Evolutionary conservation across 2,329 filamentous ascomycete species (phyloP).

Genomic region (Fusarium pseudoanthophilum): DNA sequence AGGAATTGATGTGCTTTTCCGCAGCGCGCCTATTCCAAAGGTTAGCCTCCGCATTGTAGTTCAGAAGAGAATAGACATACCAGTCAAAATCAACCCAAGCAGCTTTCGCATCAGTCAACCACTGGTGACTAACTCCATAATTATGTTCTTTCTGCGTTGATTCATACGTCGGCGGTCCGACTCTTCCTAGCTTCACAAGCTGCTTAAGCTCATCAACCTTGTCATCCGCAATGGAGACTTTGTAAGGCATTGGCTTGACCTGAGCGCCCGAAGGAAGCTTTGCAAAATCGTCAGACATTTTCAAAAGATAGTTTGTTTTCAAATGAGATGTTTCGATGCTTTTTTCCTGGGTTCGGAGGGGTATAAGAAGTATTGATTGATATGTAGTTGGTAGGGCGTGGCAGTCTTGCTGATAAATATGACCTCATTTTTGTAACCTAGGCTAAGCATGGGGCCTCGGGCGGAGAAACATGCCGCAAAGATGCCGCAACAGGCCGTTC

Average conservation of each 20-base stretch:
- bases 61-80: background rate
- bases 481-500: background rate
- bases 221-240: background rate
- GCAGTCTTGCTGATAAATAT: background rate
- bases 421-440: background rate
- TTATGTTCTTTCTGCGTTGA: constrained; percentile 3
- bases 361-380: background rate
- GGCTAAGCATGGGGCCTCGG: background rate
- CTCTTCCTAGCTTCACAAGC: constrained; percentile 9
- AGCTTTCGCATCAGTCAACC: constrained; percentile 4
- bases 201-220: background rate
- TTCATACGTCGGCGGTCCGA: background rate
- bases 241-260: background rate
- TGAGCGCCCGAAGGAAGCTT: background rate
- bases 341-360: background rate
- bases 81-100: constrained; percentile 15
- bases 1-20: constrained; percentile 8
- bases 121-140: background rate
- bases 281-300: background rate
- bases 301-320: rapidly evolving
- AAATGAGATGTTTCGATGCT: rapidly evolving
- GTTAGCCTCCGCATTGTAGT: background rate
- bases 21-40: background rate
- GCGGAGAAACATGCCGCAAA: background rate
- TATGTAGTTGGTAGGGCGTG: background rate